Evolutionary conservation across 352 stramenopile genomes (phyloP).

Genomic region (Pythium apleroticum): DNA sequence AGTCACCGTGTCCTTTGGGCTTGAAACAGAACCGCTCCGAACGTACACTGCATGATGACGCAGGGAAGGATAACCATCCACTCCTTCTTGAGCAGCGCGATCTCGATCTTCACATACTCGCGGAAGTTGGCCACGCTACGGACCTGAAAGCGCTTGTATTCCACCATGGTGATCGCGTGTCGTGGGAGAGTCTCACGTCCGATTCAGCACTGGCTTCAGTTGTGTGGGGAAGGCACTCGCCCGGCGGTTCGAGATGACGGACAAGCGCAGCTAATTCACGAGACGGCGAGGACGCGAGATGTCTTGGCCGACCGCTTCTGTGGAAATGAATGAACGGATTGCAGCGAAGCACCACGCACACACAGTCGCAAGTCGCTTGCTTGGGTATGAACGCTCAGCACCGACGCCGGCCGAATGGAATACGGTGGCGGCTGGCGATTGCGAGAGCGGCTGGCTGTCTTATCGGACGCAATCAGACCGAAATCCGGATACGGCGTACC

Average conservation of each 20-base stretch:
- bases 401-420: not conserved
- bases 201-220: not conserved
- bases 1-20: not conserved
- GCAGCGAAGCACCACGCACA: not conserved
- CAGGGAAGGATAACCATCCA: conserved; percentile 78
- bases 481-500: not conserved
- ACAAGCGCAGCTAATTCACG: not conserved
- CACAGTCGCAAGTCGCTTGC: not conserved
- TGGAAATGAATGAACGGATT: not conserved
- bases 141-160: conserved; percentile 43
- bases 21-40: not conserved
- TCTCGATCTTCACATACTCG: conserved; percentile 65
- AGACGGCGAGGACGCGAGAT: conserved; percentile 3
- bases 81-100: conserved; percentile 55
- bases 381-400: not conserved
- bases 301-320: not conserved
- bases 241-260: no score
- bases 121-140: conserved; percentile 56
- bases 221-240: no score
- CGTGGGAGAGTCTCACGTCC: not conserved
- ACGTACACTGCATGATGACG: conserved; percentile 82
- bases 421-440: not conserved
- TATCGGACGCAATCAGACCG: conserved; percentile 22
- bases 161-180: not conserved
- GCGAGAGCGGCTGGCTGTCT: conserved; percentile 12